These are phyloP conservation scores for Citrus hindsii DNA, from an alignment of 345 rosid genomes.

Conservation along the genomic window DNA sequence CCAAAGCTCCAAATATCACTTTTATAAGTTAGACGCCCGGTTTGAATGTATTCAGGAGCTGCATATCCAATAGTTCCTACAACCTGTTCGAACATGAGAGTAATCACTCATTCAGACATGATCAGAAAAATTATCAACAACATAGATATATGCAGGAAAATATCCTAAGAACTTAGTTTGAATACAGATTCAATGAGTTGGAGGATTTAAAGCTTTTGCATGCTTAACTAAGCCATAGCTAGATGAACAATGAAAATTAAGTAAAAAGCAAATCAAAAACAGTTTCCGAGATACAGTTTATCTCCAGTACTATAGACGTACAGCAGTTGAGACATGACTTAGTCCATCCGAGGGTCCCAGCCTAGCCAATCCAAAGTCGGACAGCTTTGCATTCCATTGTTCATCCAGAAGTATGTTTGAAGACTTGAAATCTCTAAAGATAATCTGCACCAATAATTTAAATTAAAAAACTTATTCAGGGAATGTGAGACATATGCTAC, in stretches of 20 bases:
- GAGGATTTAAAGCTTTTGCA: background rate
- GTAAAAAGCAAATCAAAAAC: background rate
- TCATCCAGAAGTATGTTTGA: slow-evolving; percentile 91
- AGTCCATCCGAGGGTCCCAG: slow-evolving; percentile 87
- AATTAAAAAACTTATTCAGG: background rate
- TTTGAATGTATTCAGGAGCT: slow-evolving; percentile 87
- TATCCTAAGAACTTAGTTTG: background rate
- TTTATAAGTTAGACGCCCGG: slow-evolving; percentile 78
- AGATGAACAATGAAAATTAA: background rate
- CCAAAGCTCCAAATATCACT: slow-evolving; percentile 95
- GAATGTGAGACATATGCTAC: background rate
- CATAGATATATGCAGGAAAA: background rate
- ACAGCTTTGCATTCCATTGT: slow-evolving; percentile 88
- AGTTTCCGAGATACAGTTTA: background rate
- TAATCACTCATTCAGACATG: background rate
- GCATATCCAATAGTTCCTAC: slow-evolving; percentile 97
- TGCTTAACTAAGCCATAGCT: background rate
- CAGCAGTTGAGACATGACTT: slow-evolving; percentile 93
- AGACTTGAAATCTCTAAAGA: slow-evolving; percentile 93
- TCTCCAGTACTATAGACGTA: slow-evolving; percentile 22
- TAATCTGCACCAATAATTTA: slow-evolving; percentile 47
- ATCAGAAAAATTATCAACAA: background rate
- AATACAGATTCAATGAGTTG: background rate
- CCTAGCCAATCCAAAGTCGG: slow-evolving; percentile 96
- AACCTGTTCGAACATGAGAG: slow-evolving; percentile 39